Base-by-base conservation (phyloP, 2,329 filamentous ascomycete species). In the Chaetomiaceae sp. region DNA sequence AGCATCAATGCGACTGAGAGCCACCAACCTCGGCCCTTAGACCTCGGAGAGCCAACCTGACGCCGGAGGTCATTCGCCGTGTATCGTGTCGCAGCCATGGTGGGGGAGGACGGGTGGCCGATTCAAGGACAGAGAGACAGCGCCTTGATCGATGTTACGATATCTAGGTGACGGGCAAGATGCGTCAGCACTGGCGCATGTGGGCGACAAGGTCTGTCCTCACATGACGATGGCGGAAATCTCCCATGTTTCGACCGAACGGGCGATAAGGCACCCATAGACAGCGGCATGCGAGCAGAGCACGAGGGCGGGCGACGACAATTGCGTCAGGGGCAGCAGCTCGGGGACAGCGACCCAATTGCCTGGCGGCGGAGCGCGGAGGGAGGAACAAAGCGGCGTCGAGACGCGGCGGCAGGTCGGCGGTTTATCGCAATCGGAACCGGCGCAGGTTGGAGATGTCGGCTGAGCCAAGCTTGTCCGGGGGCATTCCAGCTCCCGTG, bases 21-120 rank as follows among this genome's bases (percentile, higher is more conserved):
- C 29, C 9, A 51, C 48, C 31, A 23, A 64, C 63, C 63, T 69
- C 78, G 76, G 61, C 73, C 74, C 66, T 81, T 83, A 25, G 78
- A 76, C 67, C 78, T 75, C 36, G 80, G 80, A 55, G 80, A 82
- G 59, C 77, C 77, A 59, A 80, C 74, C 63, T 77, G 75, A 54
- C 76, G 75, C 64, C 75, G 75, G 58, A 77, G 69, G 64, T 79
- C 76, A 65, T 70, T 67, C 56, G 71, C 61, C 55, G 71, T 68
- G 63, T 74, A 75, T 62, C 74, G 72, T 63, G 74, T 72, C 51
- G 74, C 69, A 62, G 75, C 72, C 75, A 77, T 77, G 63, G 61
- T 71, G 58, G 54, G 44, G n/a, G 4, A 17, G 5, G n/a, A n/a
- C n/a, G n/a, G n/a, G n/a, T 50, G 55, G 54, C 58, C 63, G 59